phyloP scores from a whole-genome alignment of 108 stramenopile genomes.

The Pseudonitzschia delicatissima region DNA sequence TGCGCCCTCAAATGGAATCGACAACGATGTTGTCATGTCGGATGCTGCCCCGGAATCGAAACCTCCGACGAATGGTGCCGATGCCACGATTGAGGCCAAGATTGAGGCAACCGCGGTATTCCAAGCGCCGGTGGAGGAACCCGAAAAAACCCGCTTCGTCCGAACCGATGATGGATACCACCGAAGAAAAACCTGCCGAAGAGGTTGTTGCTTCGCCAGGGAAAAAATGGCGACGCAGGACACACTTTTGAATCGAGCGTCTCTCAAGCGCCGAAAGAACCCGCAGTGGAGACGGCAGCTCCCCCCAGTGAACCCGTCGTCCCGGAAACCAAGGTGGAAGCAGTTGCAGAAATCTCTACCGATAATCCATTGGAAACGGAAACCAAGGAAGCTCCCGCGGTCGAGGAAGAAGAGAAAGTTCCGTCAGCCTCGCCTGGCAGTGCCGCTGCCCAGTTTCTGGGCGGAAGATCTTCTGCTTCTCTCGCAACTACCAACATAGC shows the following conservation, averaged over 20 bases:
- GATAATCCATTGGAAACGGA: too few relatives aligned
- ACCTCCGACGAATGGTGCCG: background rate
- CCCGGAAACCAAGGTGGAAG: background rate
- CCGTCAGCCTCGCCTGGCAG: background rate
- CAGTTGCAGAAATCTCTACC: background rate
- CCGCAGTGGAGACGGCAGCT: background rate
- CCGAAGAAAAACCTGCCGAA: background rate
- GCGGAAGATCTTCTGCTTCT: background rate
- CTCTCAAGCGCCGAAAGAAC: background rate
- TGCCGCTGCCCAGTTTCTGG: background rate
- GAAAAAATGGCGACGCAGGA: background rate
- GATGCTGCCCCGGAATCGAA: background rate
- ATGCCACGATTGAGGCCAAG: background rate
- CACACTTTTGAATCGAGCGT: background rate
- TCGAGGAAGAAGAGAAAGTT: background rate
- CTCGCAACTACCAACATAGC: background rate
- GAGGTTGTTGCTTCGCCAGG: background rate
- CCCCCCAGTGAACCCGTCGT: background rate
- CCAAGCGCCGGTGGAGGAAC: background rate
- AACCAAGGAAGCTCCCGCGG: background rate
- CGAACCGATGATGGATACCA: background rate
- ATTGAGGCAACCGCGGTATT: too few relatives aligned
- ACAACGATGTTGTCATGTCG: slow-evolving; percentile 4
- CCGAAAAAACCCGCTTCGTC: background rate
- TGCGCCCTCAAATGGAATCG: background rate